Base-by-base conservation (phyloP, 1,139 yeast species). In the Scheffersomyces cryptocercus region DNA sequence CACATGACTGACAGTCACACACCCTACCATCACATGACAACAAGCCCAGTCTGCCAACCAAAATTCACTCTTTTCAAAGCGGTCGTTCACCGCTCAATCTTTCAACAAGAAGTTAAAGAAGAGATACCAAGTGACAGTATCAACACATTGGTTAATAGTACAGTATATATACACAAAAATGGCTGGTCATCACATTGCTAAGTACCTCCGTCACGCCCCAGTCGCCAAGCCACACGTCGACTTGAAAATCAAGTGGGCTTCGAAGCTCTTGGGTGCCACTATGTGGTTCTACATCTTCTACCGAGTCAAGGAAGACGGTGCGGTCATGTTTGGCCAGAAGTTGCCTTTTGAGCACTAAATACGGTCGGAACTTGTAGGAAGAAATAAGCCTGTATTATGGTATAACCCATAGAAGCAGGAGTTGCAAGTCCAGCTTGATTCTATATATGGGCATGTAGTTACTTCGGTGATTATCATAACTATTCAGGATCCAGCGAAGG, bases 271-370 rank as follows among this genome's bases (percentile, higher is more conserved):
- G 42, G 95, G 95, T 7, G 95, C 91, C 37, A 78, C 89, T 49
- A 84, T 86, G 91, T 86, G 93, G 90, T 87, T 86, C 65, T 87
- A 88, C 85, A 79, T 87, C 51, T 77, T 87, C 63, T 86, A 85
- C 76, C 74, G 95, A 64, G 71, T 86, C 39, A 83, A 85, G 66
- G 85, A 85, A 66, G 91, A 82, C 53, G 82, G 82, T 50, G 80
- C 81, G 47, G 81, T 78, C 34, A 77, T 82, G 75, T 71, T 76
- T 55, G 84, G 76, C 28, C 63, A 64, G 44, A 70, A 70, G 52
- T 64, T 68, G 54, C 76, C 77, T 36, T 71, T 70, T 49, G 76
- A 71, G 61, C 67, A 67, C 52, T 73, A 70, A 20, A 31, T 9
- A 5, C 46, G 62, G 58, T 36, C 36, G 14, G 14, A 32, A 32